phyloP scores from a whole-genome alignment of 2,329 filamentous ascomycete genomes.

The Sporothrix brunneoviolacea region DNA sequence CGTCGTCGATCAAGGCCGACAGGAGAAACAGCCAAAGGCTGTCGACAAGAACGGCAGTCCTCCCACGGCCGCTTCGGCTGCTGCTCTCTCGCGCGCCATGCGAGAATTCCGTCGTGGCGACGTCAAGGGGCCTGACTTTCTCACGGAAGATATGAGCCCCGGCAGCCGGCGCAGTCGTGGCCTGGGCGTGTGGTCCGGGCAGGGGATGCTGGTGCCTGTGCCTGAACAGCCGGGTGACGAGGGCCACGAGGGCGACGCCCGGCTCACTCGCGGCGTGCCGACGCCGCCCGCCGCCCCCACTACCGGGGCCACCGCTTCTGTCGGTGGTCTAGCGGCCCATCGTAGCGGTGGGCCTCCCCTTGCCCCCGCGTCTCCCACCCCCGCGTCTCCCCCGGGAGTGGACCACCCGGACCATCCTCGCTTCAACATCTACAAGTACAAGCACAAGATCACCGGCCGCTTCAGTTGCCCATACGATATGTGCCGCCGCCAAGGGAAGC shows the following conservation, averaged over 20 bases:
- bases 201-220: conserved; percentile 14
- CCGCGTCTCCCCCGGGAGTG: background rate
- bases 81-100: background rate
- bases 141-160: conserved; percentile 16
- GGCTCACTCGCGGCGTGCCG: no score
- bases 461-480: conserved; percentile 48
- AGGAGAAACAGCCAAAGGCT: background rate
- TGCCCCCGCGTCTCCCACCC: background rate
- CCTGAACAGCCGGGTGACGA: background rate
- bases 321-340: no score
- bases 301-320: no score
- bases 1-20: background rate
- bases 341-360: no score
- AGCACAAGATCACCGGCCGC: conserved; percentile 31
- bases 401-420: conserved; percentile 10
- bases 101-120: conserved; percentile 20
- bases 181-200: conserved; percentile 14
- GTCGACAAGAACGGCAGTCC: no score
- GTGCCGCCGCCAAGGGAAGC: conserved; percentile 38
- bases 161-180: background rate
- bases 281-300: background rate
- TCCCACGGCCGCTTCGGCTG: background rate
- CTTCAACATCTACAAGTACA: conserved; percentile 45
- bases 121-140: conserved; percentile 17
- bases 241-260: background rate